These are phyloP conservation scores for Scleroderma bovista DNA, from an alignment of 768 basidiomycete genomes.

Conservation along the genomic window DNA sequence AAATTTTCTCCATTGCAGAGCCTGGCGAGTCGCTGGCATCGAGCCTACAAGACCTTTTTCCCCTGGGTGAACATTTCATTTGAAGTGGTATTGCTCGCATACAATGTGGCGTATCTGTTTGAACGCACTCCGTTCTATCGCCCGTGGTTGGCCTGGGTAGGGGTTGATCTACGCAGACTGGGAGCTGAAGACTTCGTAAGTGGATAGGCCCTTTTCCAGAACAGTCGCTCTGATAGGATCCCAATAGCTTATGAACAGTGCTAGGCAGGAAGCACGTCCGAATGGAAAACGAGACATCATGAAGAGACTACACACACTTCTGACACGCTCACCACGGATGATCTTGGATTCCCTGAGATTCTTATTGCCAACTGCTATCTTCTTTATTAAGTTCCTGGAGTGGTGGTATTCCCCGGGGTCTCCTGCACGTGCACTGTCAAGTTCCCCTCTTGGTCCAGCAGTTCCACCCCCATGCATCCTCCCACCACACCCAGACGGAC, in stretches of 20 bases:
- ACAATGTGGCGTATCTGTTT: slow-evolving; percentile 88
- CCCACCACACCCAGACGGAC: slow-evolving; percentile 66
- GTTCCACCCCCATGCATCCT: slow-evolving; percentile 76
- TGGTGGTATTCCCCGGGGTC: slow-evolving; percentile 99
- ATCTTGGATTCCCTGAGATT: slow-evolving; percentile 74
- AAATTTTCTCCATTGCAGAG: slow-evolving; percentile 33
- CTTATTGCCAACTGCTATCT: slow-evolving; percentile 82
- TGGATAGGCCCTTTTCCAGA: slow-evolving; percentile 2
- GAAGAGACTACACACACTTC: slow-evolving; percentile 39
- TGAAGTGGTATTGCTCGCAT: slow-evolving; percentile 78
- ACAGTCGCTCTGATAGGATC: slow-evolving; percentile 1
- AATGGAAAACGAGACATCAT: slow-evolving; percentile 33
- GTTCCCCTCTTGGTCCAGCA: slow-evolving; percentile 56
- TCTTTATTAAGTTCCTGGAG: slow-evolving; percentile 94
- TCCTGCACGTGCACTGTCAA: slow-evolving; percentile 68
- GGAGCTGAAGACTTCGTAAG: slow-evolving; percentile 75
- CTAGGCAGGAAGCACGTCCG: slow-evolving; percentile 11
- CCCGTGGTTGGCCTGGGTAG: slow-evolving; percentile 87
- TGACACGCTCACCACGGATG: slow-evolving; percentile 52
- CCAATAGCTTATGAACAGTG: slow-evolving; percentile 12
- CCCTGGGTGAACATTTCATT: slow-evolving; percentile 76
- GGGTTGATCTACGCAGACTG: slow-evolving; percentile 76
- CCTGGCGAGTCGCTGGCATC: slow-evolving; percentile 46
- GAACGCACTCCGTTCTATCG: slow-evolving; percentile 81
- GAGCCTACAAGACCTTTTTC: slow-evolving; percentile 67